phyloP scores from a whole-genome alignment of 768 basidiomycete species.

The Tylopilus vinaceipallidus region DNA sequence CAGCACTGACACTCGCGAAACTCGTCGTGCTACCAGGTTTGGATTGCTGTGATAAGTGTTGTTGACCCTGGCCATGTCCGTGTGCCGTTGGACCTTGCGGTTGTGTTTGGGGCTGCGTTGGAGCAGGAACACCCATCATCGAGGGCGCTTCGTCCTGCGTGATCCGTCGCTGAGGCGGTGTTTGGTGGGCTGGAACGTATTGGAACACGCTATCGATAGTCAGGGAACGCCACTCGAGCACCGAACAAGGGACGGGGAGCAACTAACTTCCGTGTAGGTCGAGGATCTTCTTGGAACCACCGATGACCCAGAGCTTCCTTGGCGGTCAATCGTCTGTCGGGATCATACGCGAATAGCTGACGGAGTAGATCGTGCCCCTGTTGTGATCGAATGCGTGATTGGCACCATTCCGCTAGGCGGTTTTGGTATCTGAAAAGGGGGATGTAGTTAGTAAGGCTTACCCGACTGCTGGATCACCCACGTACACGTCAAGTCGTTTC shows the following conservation, averaged over 20 bases:
- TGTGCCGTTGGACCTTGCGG: conserved; percentile 44
- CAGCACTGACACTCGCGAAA: conserved; percentile 62
- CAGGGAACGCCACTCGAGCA: conserved; percentile 3
- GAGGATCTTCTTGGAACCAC: conserved; percentile 93
- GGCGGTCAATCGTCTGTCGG: conserved; percentile 81
- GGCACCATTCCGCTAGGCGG: conserved; percentile 75
- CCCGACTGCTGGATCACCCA: conserved; percentile 9
- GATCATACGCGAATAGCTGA: conserved; percentile 87
- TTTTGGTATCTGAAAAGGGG: conserved; percentile 50
- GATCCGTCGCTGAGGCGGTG: conserved; percentile 85
- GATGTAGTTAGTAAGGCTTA: conserved; percentile 1
- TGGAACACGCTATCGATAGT: conserved; percentile 64
- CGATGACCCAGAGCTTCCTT: conserved; percentile 76
- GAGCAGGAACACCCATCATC: conserved; percentile 67
- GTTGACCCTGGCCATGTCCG: conserved; percentile 46
- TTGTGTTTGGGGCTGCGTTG: conserved; percentile 42
- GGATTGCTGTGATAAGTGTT: conserved; percentile 32
- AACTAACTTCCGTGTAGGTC: conserved; percentile 80
- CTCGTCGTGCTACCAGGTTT: conserved; percentile 63
- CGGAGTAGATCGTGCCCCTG: conserved; percentile 82
- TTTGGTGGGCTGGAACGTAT: conserved; percentile 56
- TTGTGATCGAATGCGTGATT: conserved; percentile 53
- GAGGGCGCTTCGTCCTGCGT: conserved; percentile 91
- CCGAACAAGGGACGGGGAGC: not conserved
- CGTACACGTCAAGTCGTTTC: conserved; percentile 73